Evolutionary conservation across 805 yeast genomes (phyloP).

Genomic region (Saturnispora gosingensis): DNA sequence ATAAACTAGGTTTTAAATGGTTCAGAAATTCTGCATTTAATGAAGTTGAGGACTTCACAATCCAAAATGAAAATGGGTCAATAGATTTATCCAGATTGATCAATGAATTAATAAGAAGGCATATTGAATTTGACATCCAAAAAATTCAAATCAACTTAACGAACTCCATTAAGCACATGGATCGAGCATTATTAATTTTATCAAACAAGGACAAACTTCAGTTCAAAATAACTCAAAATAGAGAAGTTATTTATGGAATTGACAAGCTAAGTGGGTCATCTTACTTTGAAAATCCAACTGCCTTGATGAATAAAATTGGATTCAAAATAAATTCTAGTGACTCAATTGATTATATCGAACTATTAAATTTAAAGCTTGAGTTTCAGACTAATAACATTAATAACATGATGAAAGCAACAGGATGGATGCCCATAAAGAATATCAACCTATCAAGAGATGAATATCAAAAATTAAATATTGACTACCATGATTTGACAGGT

Average conservation of each 20-base stretch:
- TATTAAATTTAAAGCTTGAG: constrained; percentile 44
- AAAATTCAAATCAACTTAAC: constrained; percentile 26
- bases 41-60: constrained; percentile 20
- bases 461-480: constrained; percentile 31
- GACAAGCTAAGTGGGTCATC: constrained; percentile 33
- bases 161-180: constrained; percentile 22
- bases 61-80: constrained; percentile 26
- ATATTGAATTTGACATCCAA: constrained; percentile 29
- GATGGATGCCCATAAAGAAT: constrained; percentile 57
- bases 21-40: constrained; percentile 40
- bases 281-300: constrained; percentile 38
- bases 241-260: constrained; percentile 24
- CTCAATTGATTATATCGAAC: constrained; percentile 21
- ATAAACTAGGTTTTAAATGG: constrained; percentile 52
- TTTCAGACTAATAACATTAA: constrained; percentile 29
- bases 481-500: constrained; percentile 22
- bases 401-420: constrained; percentile 47
- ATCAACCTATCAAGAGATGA: constrained; percentile 44
- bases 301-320: constrained; percentile 28
- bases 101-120: constrained; percentile 31
- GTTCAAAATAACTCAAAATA: constrained; percentile 23
- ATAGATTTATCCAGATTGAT: constrained; percentile 32
- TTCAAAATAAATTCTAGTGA: constrained; percentile 25
- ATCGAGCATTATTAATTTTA: constrained; percentile 22
- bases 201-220: constrained; percentile 20